A percentile compares a stretch with the other conserved stretches of the same genome.
These are phyloP conservation scores for Penicillium diatomitis DNA, from an alignment of 495 filamentous ascomycete species.

Conservation along the genomic window DNA sequence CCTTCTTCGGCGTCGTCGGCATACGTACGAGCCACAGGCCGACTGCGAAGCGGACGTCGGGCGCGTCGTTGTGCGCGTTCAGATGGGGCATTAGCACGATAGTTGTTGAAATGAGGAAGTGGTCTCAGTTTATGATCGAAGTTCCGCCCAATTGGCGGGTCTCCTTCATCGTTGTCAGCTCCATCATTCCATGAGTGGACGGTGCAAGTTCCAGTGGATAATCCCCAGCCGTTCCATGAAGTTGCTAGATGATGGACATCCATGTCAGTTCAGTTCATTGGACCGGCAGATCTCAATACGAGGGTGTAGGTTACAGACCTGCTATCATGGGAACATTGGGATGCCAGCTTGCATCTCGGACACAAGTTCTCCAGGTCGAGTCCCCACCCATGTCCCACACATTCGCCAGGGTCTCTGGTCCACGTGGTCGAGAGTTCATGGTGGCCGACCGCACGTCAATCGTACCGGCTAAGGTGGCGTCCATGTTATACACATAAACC, in stretches of 20 bases:
- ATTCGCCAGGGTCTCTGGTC: conserved; percentile 30
- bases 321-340: conserved; percentile 82
- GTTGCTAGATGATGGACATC: conserved; percentile 45
- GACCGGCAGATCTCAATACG: neutral
- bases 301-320: conserved; percentile 41
- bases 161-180: conserved; percentile 52
- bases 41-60: conserved; percentile 16
- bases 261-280: conserved; percentile 4
- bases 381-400: conserved; percentile 31
- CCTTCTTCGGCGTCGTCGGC: conserved; percentile 9
- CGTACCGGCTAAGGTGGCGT: conserved; percentile 73
- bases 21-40: conserved; percentile 12
- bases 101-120: conserved; percentile 21
- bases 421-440: conserved; percentile 44
- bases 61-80: conserved; percentile 6
- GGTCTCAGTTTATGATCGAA: conserved; percentile 46
- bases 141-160: conserved; percentile 48
- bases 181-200: conserved; percentile 69
- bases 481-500: conserved; percentile 88
- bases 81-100: conserved; percentile 12
- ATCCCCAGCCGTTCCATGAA: conserved; percentile 66
- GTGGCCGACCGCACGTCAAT: conserved; percentile 72
- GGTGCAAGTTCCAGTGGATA: conserved; percentile 62
- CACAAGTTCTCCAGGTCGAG: conserved; percentile 63
- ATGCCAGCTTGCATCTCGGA: conserved; percentile 94